Base-by-base conservation (phyloP, 2,329 filamentous ascomycete genomes). In the Aspergillus pseudoterreus region DNA sequence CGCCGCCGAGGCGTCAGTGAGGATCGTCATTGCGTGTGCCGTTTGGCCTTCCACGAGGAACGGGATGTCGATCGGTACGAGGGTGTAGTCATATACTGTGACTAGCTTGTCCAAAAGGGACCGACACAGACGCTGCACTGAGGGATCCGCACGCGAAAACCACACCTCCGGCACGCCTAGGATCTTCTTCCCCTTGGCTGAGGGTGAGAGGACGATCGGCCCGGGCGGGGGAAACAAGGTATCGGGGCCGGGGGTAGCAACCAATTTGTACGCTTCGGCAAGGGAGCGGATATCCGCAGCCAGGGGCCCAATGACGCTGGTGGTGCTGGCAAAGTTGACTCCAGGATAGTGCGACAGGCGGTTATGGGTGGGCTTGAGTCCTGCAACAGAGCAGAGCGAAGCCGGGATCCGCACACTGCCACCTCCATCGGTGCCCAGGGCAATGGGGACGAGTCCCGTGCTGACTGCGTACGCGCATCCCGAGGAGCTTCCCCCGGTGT, bases 401-500 rank as follows among this genome's bases (percentile, higher is more conserved):
- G 82, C 70, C 0, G 87, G 88, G 21, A 90, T 80, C 42, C 88
- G 82, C 49, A 87, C 78, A 54, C 82, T 86, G 47, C 86, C 86
- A 19, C 86, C 85, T 0, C 85, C 84, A 58, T 90, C 86, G 4
- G 82, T 83, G 30, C 86, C 87, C 6, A 53, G 47, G 8, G 51
- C 51, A 21, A 53, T 30, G 14, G 51, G 51, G 12, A 90, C 74
- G 21, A 91, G 68, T 1, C 87, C 87, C 4, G 80, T 78, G 21
- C 79, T 79, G 11, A 89, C 75, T 8, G 83, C 78, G 33, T 87
- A 90, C 1, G 78, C 86, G 3, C 78, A 83, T 1, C 87, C 87
- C 1, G 86, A 86, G 0, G 87, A 88, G 1, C 85, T 89, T 19
- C 87, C 88, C 30, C 87, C 88, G 1, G 85, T 81, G 63, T 88